phyloP scores from a whole-genome alignment of 2,329 filamentous ascomycete species.

The Xylariaceae sp. region DNA sequence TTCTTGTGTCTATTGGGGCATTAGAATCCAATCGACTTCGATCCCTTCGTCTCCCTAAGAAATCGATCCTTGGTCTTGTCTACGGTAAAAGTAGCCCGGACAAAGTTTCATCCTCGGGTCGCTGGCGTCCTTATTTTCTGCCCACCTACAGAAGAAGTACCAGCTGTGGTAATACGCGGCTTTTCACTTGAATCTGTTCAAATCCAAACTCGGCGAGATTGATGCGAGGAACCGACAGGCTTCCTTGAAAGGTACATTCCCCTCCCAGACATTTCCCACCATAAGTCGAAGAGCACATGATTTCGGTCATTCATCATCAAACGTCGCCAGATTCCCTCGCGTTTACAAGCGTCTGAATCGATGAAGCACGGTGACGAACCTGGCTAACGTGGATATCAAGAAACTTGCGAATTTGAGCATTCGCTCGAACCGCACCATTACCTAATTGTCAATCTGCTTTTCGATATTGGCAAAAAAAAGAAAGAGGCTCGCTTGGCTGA shows the following conservation, averaged over 20 bases:
- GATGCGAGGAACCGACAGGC: slow-evolving; percentile 2
- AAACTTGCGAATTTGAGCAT: background rate
- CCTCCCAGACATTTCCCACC: slow-evolving; percentile 1
- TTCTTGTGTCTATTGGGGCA: slow-evolving; percentile 31
- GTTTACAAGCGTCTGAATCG: background rate
- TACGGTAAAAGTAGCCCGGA: slow-evolving; percentile 48
- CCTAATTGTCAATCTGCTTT: background rate
- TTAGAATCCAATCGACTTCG: slow-evolving; percentile 22
- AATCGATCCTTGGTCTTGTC: slow-evolving; percentile 29
- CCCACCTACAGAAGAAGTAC: background rate
- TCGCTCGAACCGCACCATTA: background rate
- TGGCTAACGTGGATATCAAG: background rate
- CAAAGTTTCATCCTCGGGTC: slow-evolving; percentile 46
- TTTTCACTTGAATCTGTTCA: slow-evolving; percentile 1
- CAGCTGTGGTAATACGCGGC: background rate
- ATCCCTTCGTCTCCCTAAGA: slow-evolving; percentile 25
- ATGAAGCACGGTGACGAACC: background rate
- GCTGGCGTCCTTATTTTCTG: slow-evolving; percentile 52
- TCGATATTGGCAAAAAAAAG: background rate
- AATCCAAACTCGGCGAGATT: slow-evolving; percentile 2
- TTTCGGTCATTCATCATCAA: background rate
- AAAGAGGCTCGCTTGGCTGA: background rate
- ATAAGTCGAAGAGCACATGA: no score
- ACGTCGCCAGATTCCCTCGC: background rate
- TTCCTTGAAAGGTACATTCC: slow-evolving; percentile 11